Evolutionary conservation across 768 basidiomycete species (phyloP).

Genomic region (Sporobolomyces phaffii): DNA sequence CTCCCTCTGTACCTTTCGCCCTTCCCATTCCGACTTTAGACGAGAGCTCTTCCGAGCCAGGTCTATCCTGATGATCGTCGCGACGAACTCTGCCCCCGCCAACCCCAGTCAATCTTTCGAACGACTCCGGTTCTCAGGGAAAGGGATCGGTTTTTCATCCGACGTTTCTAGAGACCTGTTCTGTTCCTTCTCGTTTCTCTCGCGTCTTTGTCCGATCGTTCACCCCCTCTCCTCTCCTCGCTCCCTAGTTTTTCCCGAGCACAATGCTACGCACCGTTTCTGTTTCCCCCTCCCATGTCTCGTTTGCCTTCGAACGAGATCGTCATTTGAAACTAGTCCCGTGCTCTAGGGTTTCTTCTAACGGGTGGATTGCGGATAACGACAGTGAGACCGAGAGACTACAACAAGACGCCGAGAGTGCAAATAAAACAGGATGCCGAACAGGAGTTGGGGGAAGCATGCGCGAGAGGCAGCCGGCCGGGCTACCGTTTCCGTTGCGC

Average conservation of each 20-base stretch:
- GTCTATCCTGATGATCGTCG: neutral
- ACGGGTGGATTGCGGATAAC: too few relatives aligned
- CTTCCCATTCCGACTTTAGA: conserved; percentile 3
- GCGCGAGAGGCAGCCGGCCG: neutral
- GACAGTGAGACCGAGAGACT: too few relatives aligned
- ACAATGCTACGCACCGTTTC: too few relatives aligned
- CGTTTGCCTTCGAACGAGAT: too few relatives aligned
- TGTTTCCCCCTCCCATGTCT: too few relatives aligned
- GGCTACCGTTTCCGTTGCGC: conserved; percentile 33
- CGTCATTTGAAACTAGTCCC: too few relatives aligned
- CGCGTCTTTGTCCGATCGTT: neutral
- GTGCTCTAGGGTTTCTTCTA: too few relatives aligned
- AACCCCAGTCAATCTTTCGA: neutral
- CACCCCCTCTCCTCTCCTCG: neutral
- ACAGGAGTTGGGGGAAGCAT: too few relatives aligned
- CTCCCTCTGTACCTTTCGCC: neutral
- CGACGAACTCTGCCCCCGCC: neutral
- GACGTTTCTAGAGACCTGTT: neutral
- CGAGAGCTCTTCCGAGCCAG: conserved; percentile 34
- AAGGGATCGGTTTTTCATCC: too few relatives aligned
- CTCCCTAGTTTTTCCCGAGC: neutral
- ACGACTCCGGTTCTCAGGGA: neutral
- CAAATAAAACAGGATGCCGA: neutral
- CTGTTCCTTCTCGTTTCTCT: neutral
- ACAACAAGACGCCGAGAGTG: too few relatives aligned